Evolutionary conservation across 306 rosid genomes (phyloP), one percentile per base, ranked within the genome.

Genomic region (Canavalia ensiformis): DNA sequence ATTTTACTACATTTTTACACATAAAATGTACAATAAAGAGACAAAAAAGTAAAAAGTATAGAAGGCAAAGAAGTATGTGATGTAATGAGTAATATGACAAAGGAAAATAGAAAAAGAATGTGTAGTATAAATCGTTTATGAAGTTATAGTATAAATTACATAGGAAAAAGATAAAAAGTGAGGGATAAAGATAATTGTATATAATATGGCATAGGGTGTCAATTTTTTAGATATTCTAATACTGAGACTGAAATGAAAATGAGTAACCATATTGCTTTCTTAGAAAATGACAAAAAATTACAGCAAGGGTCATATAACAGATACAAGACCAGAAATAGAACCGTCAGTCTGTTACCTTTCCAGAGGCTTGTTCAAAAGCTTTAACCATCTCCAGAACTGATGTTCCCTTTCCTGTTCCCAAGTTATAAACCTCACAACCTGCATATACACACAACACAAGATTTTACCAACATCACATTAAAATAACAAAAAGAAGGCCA

Each of bases 391-490:
- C 98, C 88, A 94, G 85, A 59, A 96, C 98, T 5, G 99, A 96
- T 60, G 97, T 94, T 83, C 99, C 99, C 81, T 89, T 94, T 68
- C 99, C 99, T 1, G 99, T 96, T 75, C 99, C 97, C 90, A 96
- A 81, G 89, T 96, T 96, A 87, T 86, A 96, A 46, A 96, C 97
- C 88, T 92, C 97, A 49, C 99, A 96, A 72, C 97, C 97, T 95
- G 85, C 55, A 52, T 47, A 46, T 44, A 69, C 37, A 45, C 9
- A 56, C 45, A 56, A 6, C 18, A 35, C 29, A 13, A 77, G 18
- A 45, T 28, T 55, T 54, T 37, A 41, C 41, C 52, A 73, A n/a
- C n/a, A 12, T 39, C 57, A 62, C 69, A 67, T 50, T 7, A 31
- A 28, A 34, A 44, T 9, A 39, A 1, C 10, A 34, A 56, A 47